These are phyloP conservation scores for Alternaria alternata DNA, from an alignment of 2,329 filamentous ascomycete genomes.

Conservation along the genomic window DNA sequence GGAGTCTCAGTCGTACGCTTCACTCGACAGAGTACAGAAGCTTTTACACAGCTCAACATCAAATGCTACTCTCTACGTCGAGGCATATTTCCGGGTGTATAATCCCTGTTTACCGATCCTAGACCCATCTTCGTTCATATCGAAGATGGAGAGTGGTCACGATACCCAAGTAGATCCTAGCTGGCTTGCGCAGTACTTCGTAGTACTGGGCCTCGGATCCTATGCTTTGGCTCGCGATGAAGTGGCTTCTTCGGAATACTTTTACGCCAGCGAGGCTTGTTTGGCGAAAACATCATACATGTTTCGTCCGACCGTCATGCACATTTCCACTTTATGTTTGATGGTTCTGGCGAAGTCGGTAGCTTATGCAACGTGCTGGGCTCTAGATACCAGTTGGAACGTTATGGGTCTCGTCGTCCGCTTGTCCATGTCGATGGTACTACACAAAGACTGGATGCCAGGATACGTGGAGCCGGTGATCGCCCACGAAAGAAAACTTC, in stretches of 20 bases:
- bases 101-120: neutral
- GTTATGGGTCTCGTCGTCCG: conserved; percentile 28
- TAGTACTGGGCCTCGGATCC: conserved; percentile 31
- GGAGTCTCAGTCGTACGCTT: conserved; percentile 23
- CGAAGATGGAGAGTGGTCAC: neutral
- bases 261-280: conserved; percentile 34
- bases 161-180: conserved; percentile 7
- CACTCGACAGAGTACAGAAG: neutral
- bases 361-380: conserved; percentile 33
- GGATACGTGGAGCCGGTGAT: conserved; percentile 9
- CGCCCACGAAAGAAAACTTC: neutral
- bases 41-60: neutral
- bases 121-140: neutral
- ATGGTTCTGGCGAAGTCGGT: conserved; percentile 36
- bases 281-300: conserved; percentile 31
- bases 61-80: neutral
- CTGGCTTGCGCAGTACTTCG: conserved; percentile 30
- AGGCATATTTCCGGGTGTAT: neutral
- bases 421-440: conserved; percentile 27
- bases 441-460: conserved; percentile 27
- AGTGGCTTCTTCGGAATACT: conserved; percentile 18
- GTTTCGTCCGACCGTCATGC: conserved; percentile 23
- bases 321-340: conserved; percentile 28
- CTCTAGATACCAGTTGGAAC: conserved; percentile 32
- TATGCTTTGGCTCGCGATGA: conserved; percentile 13